Evolutionary conservation across 2,329 filamentous ascomycete genomes (phyloP), one percentile per base, ranked within the genome.

Genomic region (Trichoderma brevicompactum): DNA sequence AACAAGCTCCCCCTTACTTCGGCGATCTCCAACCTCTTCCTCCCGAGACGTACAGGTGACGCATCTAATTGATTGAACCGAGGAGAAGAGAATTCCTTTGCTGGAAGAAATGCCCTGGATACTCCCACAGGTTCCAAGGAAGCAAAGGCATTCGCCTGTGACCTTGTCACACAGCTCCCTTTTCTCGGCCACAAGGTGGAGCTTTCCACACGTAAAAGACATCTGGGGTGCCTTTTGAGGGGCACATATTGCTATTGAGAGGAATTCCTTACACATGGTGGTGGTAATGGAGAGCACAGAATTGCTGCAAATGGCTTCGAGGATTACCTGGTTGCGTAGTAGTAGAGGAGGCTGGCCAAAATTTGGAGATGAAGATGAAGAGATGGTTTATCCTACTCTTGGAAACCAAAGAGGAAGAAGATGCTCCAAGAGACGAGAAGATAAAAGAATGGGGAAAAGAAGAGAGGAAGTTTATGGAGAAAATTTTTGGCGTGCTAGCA

Each of bases 241-340:
- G 0, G 70, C 70, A 54, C 73, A 74, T 10, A 69, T 56, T 0
- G 73, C 73, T 17, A 73, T 64, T 48, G 68, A 61, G 19, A 73
- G 58, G 0, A 10, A 41, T 10, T 74, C 72, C 0, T 59, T 8
- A 44, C 73, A 74, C 73, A 74, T 74, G 0, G 44, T 63, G 64
- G 9, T 7, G 32, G 6, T 36, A 5, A 5, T 17, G 8, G 5
- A 15, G 1, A 17, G n/a, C 28, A 8, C 6, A 19, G 17, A 28
- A 28, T 28, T 28, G 23, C 23, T 28, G 23, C 23, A 28, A 28
- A 28, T 3, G 2, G 5, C 23, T 28, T 28, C 5, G 23, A 5
- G 23, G 23, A 28, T 28, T 28, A 28, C 5, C 23, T 28, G n/a
- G n/a, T 19, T 19, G 43, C n/a, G 9, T 7, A 46, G n/a, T 53